Evolutionary conservation across 345 rosid genomes (phyloP).

Genomic region (Ceriops zippeliana): DNA sequence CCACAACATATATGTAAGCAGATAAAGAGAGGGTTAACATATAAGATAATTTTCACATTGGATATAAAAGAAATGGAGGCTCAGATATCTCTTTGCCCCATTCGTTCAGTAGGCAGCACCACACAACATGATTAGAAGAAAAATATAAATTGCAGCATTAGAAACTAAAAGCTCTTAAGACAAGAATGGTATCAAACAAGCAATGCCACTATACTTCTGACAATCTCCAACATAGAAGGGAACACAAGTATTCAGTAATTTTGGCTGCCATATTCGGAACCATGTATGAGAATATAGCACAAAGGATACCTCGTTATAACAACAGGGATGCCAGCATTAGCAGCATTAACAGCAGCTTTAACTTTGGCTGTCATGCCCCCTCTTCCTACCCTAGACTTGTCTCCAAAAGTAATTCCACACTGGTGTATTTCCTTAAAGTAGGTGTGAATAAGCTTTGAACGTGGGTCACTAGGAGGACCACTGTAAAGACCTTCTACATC

Average conservation of each 20-base stretch:
- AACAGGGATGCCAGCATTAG: slow-evolving; percentile 80
- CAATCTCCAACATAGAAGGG: too few species aligned
- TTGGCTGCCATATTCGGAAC: too few species aligned
- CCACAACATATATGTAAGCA: too few species aligned
- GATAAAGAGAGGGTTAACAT: too few species aligned
- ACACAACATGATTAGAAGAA: not conserved
- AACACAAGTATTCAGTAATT: not conserved
- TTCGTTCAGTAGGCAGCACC: too few species aligned
- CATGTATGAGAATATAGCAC: not conserved
- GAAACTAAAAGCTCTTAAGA: too few species aligned
- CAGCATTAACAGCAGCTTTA: slow-evolving; percentile 80
- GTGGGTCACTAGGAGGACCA: slow-evolving; percentile 84
- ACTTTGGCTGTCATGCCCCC: slow-evolving; percentile 97
- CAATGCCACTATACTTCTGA: too few species aligned
- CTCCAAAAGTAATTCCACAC: slow-evolving; percentile 75
- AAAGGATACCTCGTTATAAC: slow-evolving; percentile 66
- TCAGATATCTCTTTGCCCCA: too few species aligned
- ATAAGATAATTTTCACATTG: too few species aligned
- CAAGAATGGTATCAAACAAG: too few species aligned
- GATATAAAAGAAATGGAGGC: too few species aligned
- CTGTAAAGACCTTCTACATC: slow-evolving; percentile 87
- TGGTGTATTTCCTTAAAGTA: slow-evolving; percentile 71
- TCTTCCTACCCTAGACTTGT: slow-evolving; percentile 89
- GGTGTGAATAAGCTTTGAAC: slow-evolving; percentile 72
- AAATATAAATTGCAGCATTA: not conserved